Base-by-base conservation (phyloP, 2,329 filamentous ascomycete genomes). In the Colletotrichum sansevieriae region DNA sequence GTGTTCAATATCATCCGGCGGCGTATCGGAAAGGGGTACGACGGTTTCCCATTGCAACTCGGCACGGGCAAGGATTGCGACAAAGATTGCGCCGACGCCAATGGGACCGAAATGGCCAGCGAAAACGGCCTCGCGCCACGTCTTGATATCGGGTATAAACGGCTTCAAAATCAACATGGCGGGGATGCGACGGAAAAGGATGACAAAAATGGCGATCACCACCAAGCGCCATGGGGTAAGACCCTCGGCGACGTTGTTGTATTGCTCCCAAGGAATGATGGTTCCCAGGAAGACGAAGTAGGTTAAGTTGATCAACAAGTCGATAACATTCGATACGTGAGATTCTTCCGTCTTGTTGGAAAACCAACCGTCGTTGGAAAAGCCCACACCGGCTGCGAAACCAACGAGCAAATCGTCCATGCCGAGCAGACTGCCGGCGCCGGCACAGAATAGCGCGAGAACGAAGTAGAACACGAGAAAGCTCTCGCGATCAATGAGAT, bases 351-450 rank as follows among this genome's bases (percentile, higher is more conserved):
- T 99, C 85, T 98, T 98, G 76, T 98, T 93, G 15, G 93, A 92
- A 75, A 99, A 99, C 96, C 96, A 99, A 72, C 96, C 96, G 77
- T 99, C 96, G 79, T 99, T 99, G 74, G 95, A 98, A 84, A 99
- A 99, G 63, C 96, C 96, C n/a, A 99, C 96, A 66, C 96, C 96
- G 63, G 93, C 94, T 13, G 95, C 91, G 76, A 99, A 99, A 44
- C 96, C 96, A 44, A 99, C 93, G 3, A 99, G 88, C 58, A 99
- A 83, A 79, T 99, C 96, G 78, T 99, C 96, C 75, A 98, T 86
- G 57, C 96, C 96, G 51, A 99, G 83, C 67, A 98, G 88, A 79
- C 94, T 94, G 35, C 96, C 96, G 0, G 95, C 95, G 18, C 96
- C 96, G 68, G 96, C 96, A 77, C 94, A 97, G 81, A 98, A 99